Base-by-base conservation (phyloP, 179 eudicot genomes). In the Amaranthus tricolor region DNA sequence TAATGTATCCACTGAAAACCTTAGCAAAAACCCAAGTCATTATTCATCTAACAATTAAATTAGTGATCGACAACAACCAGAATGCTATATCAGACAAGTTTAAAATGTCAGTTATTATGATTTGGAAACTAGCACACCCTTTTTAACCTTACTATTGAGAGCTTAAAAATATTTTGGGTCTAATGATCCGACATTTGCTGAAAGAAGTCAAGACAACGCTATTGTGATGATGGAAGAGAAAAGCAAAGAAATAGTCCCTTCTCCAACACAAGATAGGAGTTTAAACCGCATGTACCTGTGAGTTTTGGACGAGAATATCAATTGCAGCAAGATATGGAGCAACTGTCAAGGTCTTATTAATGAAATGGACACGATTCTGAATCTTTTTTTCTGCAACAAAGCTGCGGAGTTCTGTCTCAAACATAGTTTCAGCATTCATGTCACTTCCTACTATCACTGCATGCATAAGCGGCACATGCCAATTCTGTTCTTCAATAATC, bases 371-470 rank as follows among this genome's bases (percentile, higher is more conserved):
- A 40, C 78, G 90, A 74, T 86, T 84, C 73, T 91, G 88, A 70
- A 94, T 79, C 77, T 87, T 94, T 74, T 90, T 94, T 76, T 81
- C 84, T 12, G 54, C 72, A n/a, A 91, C 96, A 78, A 90, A 90
- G 66, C 78, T 81, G 10, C 97, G 88, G 15, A 94, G 87, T 77
- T 94, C 98, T 76, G 89, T 80, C 84, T 91, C 97, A 80, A 91
- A 94, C 78, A 90, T 91, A 19, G 92, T 88, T 80, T 94, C 94
- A 24, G 86, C 90, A 82, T 76, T 81, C 90, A 91, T 88, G 82
- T 94, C 97, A 74, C 98, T 94, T 81, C 98, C 98, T 14, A 94
- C 97, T 47, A 94, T 76, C 62, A 92, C 81, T 19, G 97, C 98
- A 82, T 90, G 98, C 83, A 94, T 72, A 54, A 92, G 85, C 72